Evolutionary conservation across 441 rosid species (phyloP).

Genomic region (Adansonia madagascariensis): DNA sequence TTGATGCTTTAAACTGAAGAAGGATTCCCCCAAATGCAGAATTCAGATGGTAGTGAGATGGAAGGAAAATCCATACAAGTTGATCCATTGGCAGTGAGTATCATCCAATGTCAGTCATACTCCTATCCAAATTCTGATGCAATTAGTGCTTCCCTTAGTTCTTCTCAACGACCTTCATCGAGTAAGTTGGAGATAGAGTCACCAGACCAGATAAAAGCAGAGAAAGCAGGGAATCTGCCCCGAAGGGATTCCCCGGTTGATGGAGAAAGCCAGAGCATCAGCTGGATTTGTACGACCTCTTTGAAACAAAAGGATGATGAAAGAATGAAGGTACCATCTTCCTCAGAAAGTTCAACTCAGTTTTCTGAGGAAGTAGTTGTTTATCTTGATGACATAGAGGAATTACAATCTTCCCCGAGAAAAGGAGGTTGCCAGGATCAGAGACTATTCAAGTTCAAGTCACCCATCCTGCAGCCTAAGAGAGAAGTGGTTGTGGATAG

Average conservation of each 20-base stretch:
- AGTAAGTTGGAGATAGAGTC: slow-evolving; percentile 1
- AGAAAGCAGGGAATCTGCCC: slow-evolving; percentile 15
- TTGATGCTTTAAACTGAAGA: neutral
- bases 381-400: slow-evolving; percentile 59
- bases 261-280: slow-evolving; percentile 29
- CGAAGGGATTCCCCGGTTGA: slow-evolving; percentile 23
- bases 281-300: slow-evolving; percentile 2
- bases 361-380: slow-evolving; percentile 43
- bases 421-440: slow-evolving; percentile 53
- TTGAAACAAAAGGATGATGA: neutral
- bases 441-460: slow-evolving; percentile 66
- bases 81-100: slow-evolving; percentile 27
- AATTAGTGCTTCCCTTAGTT: slow-evolving; percentile 30
- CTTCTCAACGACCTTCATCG: slow-evolving; percentile 35
- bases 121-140: slow-evolving; percentile 26
- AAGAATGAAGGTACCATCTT: slow-evolving; percentile 34
- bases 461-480: slow-evolving; percentile 20
- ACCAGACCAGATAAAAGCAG: slow-evolving; percentile 23
- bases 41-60: slow-evolving; percentile 22
- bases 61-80: slow-evolving; percentile 22
- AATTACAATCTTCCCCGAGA: slow-evolving; percentile 41
- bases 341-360: slow-evolving; percentile 47
- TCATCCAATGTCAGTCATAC: neutral
- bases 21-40: slow-evolving; percentile 9
- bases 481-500: neutral